phyloP scores from a whole-genome alignment of 2,329 filamentous ascomycete species.

The Sporothrix schenckii region DNA sequence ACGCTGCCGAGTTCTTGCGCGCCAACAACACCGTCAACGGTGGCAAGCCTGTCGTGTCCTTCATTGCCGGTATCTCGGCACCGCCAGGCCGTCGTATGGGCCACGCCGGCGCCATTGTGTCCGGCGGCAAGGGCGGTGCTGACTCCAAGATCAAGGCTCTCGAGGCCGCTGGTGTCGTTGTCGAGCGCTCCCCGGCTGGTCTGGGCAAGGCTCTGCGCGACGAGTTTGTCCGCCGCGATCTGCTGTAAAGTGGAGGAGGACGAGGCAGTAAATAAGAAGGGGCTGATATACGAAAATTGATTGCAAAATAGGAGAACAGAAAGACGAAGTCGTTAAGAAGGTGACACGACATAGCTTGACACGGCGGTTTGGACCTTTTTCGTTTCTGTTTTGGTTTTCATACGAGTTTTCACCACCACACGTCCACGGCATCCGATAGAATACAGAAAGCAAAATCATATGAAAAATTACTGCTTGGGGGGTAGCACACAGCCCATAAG shows the following conservation, averaged over 20 bases:
- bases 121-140: conserved; percentile 94
- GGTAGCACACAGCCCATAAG: background rate
- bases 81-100: conserved; percentile 97
- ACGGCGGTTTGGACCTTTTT: background rate
- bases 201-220: conserved; percentile 92
- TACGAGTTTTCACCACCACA: background rate
- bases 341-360: background rate
- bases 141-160: conserved; percentile 98
- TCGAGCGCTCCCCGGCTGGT: conserved; percentile 89
- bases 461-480: conserved; percentile 9
- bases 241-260: conserved; percentile 67
- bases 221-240: conserved; percentile 93
- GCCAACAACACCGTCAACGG: conserved; percentile 83
- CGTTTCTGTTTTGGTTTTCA: conserved; percentile 15
- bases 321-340: background rate
- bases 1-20: conserved; percentile 94
- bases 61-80: conserved; percentile 97
- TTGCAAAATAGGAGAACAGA: background rate
- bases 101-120: conserved; percentile 97
- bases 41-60: conserved; percentile 92
- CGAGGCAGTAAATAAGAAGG: background rate
- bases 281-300: conserved; percentile 8
- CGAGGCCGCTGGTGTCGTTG: conserved; percentile 89
- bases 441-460: conserved; percentile 27
- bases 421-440: conserved; percentile 27